Evolutionary conservation across 1,139 yeast genomes (phyloP).

Genomic region (Yamadazyma atmosphaerica): DNA sequence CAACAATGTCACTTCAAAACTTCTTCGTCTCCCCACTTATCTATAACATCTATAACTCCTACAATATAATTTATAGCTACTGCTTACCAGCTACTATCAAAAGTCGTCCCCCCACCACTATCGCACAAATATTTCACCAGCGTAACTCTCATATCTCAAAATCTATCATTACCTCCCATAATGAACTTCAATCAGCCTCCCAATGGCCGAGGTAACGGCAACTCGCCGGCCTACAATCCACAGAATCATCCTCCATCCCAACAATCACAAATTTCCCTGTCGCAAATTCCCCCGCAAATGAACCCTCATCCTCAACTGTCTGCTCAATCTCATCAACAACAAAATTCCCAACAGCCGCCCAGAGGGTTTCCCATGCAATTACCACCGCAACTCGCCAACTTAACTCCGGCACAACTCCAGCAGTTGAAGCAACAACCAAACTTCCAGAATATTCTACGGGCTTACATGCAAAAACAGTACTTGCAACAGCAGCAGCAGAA

Average conservation of each 20-base stretch:
- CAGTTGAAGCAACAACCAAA: slow-evolving; percentile 51
- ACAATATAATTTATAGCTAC: too few species aligned
- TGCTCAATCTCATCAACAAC: too few species aligned
- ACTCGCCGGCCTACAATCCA: slow-evolving; percentile 1
- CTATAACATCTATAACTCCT: too few species aligned
- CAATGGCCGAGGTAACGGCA: slow-evolving; percentile 10
- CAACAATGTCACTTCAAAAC: too few species aligned
- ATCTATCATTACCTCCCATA: background rate
- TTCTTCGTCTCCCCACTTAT: too few species aligned
- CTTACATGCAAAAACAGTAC: slow-evolving; percentile 40
- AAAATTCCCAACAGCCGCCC: too few species aligned
- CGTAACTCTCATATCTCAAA: background rate
- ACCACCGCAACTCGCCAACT: slow-evolving; percentile 43
- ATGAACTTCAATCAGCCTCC: slow-evolving; percentile 20
- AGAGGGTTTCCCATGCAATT: slow-evolving; percentile 26
- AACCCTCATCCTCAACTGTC: too few species aligned
- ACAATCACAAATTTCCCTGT: background rate
- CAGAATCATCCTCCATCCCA: background rate
- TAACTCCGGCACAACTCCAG: slow-evolving; percentile 48
- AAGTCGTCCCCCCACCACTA: background rate
- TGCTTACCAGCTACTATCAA: too few species aligned
- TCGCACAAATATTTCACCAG: background rate
- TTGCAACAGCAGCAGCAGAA: slow-evolving; percentile 17
- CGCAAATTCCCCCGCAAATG: too few species aligned
- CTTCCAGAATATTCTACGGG: slow-evolving; percentile 40